These are phyloP conservation scores for Bimuria novae-zelandiae DNA, from an alignment of 2,329 filamentous ascomycete genomes.

Conservation along the genomic window DNA sequence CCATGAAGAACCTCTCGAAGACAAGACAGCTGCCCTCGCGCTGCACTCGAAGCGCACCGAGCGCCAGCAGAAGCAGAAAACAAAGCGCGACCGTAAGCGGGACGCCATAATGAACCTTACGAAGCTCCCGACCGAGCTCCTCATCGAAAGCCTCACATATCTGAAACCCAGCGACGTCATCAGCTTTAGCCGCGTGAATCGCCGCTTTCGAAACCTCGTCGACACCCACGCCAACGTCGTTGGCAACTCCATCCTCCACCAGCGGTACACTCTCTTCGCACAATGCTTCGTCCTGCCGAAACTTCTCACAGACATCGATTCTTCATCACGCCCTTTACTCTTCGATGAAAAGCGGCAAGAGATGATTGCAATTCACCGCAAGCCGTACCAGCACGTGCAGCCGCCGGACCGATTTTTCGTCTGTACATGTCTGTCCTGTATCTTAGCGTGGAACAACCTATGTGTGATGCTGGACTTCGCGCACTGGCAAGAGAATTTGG, in stretches of 20 bases:
- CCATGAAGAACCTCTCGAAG: constrained; percentile 54
- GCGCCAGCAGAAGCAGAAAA: constrained; percentile 51
- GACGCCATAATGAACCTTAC: constrained; percentile 46
- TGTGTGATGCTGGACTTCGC: constrained; percentile 61
- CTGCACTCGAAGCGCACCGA: constrained; percentile 60
- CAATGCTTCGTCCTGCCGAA: constrained; percentile 59
- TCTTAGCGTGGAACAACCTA: constrained; percentile 62
- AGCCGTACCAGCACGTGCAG: constrained; percentile 58
- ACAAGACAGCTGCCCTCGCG: constrained; percentile 55
- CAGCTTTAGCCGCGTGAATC: constrained; percentile 51
- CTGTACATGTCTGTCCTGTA: constrained; percentile 63
- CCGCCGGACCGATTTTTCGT: constrained; percentile 52
- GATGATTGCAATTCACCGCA: constrained; percentile 53
- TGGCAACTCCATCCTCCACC: constrained; percentile 49
- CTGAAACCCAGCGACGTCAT: constrained; percentile 59
- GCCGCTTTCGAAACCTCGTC: constrained; percentile 52
- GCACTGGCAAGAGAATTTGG: constrained; percentile 59
- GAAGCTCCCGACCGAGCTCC: constrained; percentile 59
- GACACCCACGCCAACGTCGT: constrained; percentile 51
- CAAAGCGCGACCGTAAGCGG: constrained; percentile 31
- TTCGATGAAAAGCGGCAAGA: constrained; percentile 50
- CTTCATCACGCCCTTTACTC: constrained; percentile 44
- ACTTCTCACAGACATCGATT: constrained; percentile 49
- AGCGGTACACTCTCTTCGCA: constrained; percentile 57
- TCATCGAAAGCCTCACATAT: constrained; percentile 54